Base-by-base conservation (phyloP, 2,329 filamentous ascomycete genomes). In the Alternaria hordeiaustralica region DNA sequence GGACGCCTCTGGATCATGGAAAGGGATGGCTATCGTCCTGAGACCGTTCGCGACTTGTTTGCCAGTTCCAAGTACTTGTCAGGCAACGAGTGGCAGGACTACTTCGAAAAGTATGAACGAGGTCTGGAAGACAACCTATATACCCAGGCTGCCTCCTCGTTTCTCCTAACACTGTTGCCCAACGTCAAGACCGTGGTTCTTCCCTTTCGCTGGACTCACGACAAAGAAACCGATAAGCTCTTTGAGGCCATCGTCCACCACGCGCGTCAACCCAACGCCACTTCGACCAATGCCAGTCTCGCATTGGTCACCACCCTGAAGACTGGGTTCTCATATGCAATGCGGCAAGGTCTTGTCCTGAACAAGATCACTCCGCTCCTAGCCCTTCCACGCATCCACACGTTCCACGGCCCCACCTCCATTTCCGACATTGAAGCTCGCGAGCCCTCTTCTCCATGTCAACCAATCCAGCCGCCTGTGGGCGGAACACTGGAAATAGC, bases 31-130 rank as follows among this genome's bases (percentile, higher is more conserved):
- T 66, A 66, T 66, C 63, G 55, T 66, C 60, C 60, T 51, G 63
- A 65, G 26, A 66, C 60, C 36, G 60, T 66, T 50, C 63, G 56
- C 63, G 60, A 66, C 60, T 57, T 63, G n/a, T 66, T 66, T 28
- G 63, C 63, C 56, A 66, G 55, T 60, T 66, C 63, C 12, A 51
- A 51, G 60, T 66, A 66, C 60, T 59, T 66, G 63, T 41, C 36
- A 41, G 36, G n/a, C 15, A 41, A 3, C 36, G 36, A 41, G 1
- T 41, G 4, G 36, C 36, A 11, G n/a, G 36, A 18, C 36, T 41
- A 41, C n/a, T 41, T 41, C 36, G 36, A 41, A 41, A 41, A 41
- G 36, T 41, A 41, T 41, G 36, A 41, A 41, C 36, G 36, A 41
- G 36, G 36, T 18, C 36, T 41, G 36, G 36, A 41, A 41, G 36